A percentile compares a stretch with the other conserved stretches of the same genome.
phyloP scores from a whole-genome alignment of 192 early-diverging fungal genomes.

The Neocallimastix lanati region DNA sequence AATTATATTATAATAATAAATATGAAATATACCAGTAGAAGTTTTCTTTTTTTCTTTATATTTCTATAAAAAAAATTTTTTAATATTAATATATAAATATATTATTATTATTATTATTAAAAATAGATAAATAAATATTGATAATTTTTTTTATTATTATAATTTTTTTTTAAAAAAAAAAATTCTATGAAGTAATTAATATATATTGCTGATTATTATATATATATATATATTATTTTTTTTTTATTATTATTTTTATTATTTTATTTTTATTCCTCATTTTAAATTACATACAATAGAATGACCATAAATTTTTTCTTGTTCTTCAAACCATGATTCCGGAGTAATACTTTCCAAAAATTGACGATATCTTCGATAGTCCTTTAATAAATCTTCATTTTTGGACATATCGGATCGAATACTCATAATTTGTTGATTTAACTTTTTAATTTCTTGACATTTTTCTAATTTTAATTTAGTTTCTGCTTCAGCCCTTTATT shows the following conservation, averaged over 20 bases:
- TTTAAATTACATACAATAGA: not conserved
- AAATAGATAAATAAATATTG: too few species aligned
- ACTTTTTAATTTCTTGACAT: conserved; percentile 38
- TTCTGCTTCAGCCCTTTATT: conserved; percentile 40
- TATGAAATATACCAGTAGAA: not conserved
- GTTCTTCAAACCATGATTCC: not conserved
- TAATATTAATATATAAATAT: too few species aligned
- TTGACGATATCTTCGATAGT: conserved; percentile 31
- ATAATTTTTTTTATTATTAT: too few species aligned
- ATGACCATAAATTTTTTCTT: not conserved
- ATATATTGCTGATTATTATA: too few species aligned
- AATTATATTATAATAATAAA: too few species aligned
- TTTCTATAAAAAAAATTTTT: too few species aligned
- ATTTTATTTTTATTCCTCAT: too few species aligned
- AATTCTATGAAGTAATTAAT: too few species aligned
- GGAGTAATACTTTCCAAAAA: conserved; percentile 40
- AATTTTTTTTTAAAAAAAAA: too few species aligned
- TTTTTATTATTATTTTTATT: too few species aligned
- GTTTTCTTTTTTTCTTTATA: not conserved
- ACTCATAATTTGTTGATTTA: conserved; percentile 35
- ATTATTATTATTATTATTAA: too few species aligned
- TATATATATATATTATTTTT: too few species aligned
- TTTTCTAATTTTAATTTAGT: conserved; percentile 41
- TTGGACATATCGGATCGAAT: conserved; percentile 39
- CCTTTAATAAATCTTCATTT: conserved; percentile 39